These are phyloP conservation scores for Gloeopeniophorella convolvens DNA, from an alignment of 768 basidiomycete species.

Conservation along the genomic window DNA sequence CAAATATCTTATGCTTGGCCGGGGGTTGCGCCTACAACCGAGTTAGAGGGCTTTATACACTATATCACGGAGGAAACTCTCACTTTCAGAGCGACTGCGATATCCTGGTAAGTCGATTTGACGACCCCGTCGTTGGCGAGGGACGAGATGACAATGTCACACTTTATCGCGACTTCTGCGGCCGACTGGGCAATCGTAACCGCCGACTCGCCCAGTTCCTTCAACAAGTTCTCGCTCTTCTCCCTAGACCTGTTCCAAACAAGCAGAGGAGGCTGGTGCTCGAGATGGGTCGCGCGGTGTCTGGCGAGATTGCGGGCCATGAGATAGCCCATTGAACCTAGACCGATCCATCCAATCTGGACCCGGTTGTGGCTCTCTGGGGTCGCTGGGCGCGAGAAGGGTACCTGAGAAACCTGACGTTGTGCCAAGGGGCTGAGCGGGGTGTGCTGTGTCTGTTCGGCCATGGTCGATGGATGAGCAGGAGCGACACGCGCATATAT, in stretches of 20 bases:
- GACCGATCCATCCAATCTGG: conserved; percentile 43
- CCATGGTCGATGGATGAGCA: conserved; percentile 15
- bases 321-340: conserved; percentile 64
- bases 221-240: conserved; percentile 51
- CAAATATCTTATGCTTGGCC: conserved; percentile 61
- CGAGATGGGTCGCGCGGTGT: conserved; percentile 34
- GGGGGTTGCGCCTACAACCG: conserved; percentile 34
- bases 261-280: conserved; percentile 44
- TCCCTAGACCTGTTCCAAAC: conserved; percentile 70
- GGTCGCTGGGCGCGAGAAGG: conserved; percentile 58
- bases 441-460: background rate
- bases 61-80: conserved; percentile 3
- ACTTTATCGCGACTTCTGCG: conserved; percentile 25
- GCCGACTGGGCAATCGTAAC: conserved; percentile 44
- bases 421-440: conserved; percentile 15
- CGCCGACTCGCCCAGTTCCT: conserved; percentile 48
- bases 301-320: conserved; percentile 80
- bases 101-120: conserved; percentile 52
- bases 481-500: too few relatives aligned
- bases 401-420: conserved; percentile 23
- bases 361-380: conserved; percentile 31
- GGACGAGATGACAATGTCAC: conserved; percentile 71
- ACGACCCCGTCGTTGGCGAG: conserved; percentile 69
- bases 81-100: conserved; percentile 56
- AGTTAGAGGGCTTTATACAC: background rate